Conservation (phyloP, 306 rosid genomes). For the Mimosa pudica region DNA sequence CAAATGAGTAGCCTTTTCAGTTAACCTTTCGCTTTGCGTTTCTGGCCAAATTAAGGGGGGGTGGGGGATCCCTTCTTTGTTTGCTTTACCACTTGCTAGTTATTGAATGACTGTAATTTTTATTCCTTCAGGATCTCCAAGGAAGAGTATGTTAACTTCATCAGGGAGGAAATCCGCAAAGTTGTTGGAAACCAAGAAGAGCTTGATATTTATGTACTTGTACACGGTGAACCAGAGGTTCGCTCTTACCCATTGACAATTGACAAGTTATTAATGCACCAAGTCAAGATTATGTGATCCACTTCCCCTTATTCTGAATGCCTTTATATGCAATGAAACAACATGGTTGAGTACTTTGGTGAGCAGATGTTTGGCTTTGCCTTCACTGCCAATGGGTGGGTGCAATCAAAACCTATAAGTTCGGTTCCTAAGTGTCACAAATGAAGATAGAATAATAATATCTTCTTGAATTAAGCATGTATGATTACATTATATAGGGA, state of each 20-base stretch:
- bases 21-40: no score
- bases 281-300: slow-evolving; percentile 23
- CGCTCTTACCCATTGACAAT: slow-evolving; percentile 22
- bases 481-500: no score
- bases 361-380: slow-evolving; percentile 91
- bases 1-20: slow-evolving; percentile 52
- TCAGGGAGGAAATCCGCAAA: slow-evolving; percentile 71
- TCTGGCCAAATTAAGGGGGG: no score
- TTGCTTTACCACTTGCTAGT: slow-evolving; percentile 16
- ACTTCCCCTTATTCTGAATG: slow-evolving; percentile 31
- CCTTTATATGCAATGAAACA: slow-evolving; percentile 68
- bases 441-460: no score
- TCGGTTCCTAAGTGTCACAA: no score
- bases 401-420: slow-evolving; percentile 49
- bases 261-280: neutral
- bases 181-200: slow-evolving; percentile 82
- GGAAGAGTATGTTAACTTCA: slow-evolving; percentile 71
- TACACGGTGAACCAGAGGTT: slow-evolving; percentile 95
- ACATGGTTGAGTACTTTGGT: slow-evolving; percentile 92
- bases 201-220: slow-evolving; percentile 86
- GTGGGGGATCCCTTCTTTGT: neutral
- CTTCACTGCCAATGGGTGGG: slow-evolving; percentile 86
- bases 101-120: slow-evolving; percentile 25
- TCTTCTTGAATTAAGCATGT: no score
- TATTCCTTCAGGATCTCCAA: slow-evolving; percentile 61